Percentiles rank a stretch among this genome's conserved stretches.
These are phyloP conservation scores for Scopulariopsis brevicaulis DNA, from an alignment of 2,329 filamentous ascomycete species.

Conservation along the genomic window DNA sequence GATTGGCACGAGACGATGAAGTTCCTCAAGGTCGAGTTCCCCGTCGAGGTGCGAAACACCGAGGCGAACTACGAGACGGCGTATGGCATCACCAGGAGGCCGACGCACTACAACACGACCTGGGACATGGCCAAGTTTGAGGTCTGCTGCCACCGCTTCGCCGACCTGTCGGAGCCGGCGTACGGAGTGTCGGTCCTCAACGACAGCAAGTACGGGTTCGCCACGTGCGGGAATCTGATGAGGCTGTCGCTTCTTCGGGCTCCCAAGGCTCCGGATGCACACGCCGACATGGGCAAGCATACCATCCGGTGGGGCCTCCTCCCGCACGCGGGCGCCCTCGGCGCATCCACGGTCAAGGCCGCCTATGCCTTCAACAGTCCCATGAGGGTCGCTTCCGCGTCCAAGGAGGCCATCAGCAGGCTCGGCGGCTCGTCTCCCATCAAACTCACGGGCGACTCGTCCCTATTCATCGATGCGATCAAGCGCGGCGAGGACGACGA, in stretches of 20 bases:
- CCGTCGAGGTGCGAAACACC: constrained; percentile 79
- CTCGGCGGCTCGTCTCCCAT: constrained; percentile 28
- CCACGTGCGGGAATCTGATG: constrained; percentile 82
- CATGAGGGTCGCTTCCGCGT: constrained; percentile 29
- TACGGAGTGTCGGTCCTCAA: constrained; percentile 92
- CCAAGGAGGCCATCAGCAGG: constrained; percentile 14
- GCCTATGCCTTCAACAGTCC: constrained; percentile 89
- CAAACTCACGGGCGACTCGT: constrained; percentile 51
- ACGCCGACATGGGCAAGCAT: constrained; percentile 89
- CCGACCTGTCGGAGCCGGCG: constrained; percentile 75
- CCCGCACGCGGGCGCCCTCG: constrained; percentile 66
- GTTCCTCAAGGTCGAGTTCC: constrained; percentile 98
- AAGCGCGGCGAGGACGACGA: constrained; percentile 89
- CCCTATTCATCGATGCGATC: constrained; percentile 74
- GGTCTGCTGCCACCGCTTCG: constrained; percentile 91
- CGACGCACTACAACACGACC: constrained; percentile 95
- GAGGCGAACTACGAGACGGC: constrained; percentile 94
- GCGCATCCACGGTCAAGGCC: constrained; percentile 64
- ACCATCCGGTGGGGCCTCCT: constrained; percentile 83
- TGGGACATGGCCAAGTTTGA: constrained; percentile 99
- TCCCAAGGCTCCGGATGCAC: constrained; percentile 83
- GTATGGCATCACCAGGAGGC: constrained; percentile 76
- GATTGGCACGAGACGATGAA: constrained; percentile 97
- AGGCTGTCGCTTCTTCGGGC: constrained; percentile 74
- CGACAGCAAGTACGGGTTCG: constrained; percentile 93